Conservation (phyloP, 192 early-diverging fungal species). For the Rhizophagus clarus region DNA sequence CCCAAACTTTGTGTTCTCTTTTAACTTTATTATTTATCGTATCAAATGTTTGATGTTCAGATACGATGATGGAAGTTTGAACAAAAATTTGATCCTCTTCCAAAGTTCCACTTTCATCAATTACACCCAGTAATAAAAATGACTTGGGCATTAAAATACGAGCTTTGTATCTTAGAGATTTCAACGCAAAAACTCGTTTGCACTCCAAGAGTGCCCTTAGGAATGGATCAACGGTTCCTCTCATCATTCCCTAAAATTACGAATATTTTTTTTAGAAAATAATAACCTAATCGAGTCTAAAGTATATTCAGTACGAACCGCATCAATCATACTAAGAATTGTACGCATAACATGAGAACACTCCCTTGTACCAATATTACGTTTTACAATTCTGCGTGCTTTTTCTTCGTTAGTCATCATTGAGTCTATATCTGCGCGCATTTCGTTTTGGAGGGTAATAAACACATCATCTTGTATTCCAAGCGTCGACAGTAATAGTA, state of each 20-base stretch:
- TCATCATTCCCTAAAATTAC: conserved; percentile 38
- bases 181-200: conserved; percentile 45
- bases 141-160: conserved; percentile 55
- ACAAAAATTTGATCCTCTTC: background rate
- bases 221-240: conserved; percentile 42
- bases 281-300: background rate
- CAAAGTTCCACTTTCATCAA: conserved; percentile 51
- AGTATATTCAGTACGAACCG: background rate
- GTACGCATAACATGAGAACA: background rate
- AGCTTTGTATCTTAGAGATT: conserved; percentile 51
- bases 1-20: conserved; percentile 10
- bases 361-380: background rate
- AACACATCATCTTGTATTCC: conserved; percentile 51
- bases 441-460: background rate
- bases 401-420: background rate
- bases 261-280: background rate
- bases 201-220: conserved; percentile 47
- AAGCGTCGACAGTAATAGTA: conserved; percentile 56
- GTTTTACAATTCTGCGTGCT: background rate
- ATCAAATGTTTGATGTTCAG: background rate
- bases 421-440: background rate
- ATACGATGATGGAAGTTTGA: conserved; percentile 30
- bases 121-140: conserved; percentile 53
- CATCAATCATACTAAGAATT: conserved; percentile 17
- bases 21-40: background rate